Conservation (phyloP, 2,329 filamentous ascomycete genomes). For the Aureobasidium sp. region DNA sequence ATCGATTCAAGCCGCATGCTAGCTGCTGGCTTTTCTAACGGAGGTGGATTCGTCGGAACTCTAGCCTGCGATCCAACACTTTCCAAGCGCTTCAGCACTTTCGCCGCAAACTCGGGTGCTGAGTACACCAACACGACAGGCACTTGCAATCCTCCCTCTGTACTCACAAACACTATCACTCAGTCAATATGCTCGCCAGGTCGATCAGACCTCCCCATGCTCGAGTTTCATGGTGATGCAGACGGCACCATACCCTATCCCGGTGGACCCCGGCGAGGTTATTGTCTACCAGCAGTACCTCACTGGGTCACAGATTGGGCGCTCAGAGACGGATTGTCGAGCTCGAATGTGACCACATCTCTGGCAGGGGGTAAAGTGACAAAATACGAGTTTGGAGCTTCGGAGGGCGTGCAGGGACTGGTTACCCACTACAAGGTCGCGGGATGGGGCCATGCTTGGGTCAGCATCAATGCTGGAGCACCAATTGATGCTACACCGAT, state of each 20-base stretch:
- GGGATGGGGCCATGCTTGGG: conserved; percentile 37
- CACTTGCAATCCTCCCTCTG: conserved; percentile 19
- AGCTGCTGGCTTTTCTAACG: conserved; percentile 47
- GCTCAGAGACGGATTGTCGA: conserved; percentile 26
- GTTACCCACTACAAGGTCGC: conserved; percentile 36
- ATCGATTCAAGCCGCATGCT: conserved; percentile 41
- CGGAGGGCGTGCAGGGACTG: conserved; percentile 25
- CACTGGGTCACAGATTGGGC: conserved; percentile 31
- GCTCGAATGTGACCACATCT: conserved; percentile 25
- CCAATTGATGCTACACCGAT: conserved; percentile 24
- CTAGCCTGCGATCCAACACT: conserved; percentile 41
- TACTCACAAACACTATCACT: conserved; percentile 22
- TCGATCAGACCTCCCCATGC: conserved; percentile 29
- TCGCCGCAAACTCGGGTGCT: conserved; percentile 42
- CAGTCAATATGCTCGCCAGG: conserved; percentile 21
- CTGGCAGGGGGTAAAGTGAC: conserved; percentile 24
- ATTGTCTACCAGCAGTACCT: conserved; percentile 11
- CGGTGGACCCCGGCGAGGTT: conserved; percentile 23
- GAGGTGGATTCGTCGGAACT: conserved; percentile 43
- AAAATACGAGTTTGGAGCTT: conserved; percentile 25
- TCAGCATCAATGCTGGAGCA: conserved; percentile 23
- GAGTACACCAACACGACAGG: conserved; percentile 31
- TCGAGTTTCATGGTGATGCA: conserved; percentile 38
- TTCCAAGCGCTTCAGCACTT: conserved; percentile 41
- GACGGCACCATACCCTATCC: conserved; percentile 35